Base-by-base conservation (phyloP, 2,329 filamentous ascomycete species). In the Xylariaceae sp. region DNA sequence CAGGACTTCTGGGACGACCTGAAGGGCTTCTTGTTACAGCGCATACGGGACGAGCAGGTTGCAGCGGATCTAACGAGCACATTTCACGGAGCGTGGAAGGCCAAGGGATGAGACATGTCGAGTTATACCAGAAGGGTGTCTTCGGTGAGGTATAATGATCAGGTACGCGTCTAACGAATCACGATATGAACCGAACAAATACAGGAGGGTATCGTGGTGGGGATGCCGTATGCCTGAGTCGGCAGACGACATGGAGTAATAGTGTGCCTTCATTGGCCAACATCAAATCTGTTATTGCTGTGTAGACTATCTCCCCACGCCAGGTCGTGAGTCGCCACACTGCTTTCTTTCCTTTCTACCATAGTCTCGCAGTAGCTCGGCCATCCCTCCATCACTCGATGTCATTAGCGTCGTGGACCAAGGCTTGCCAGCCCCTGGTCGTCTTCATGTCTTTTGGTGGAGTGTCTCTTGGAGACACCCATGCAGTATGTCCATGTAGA, bases 1-100 rank as follows among this genome's bases (percentile, higher is more conserved):
- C 81, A 86, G 6, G 83, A 79, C 48, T 99, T 99, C 65, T 99
- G 94, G 94, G 71, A 71, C 9, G 94, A 97, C 72, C 69, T 99
- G 55, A 83, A 83, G 64, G 87, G 81, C 0, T 97, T 92, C 68
- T 66, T 99, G 66, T 72, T 83, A 63, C 87, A 91, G 73, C 81
- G 89, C 66, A 71, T 96, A 60, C 83, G 86, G 68, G 87, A 95
- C 65, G 83, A 82, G 62, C 70, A 69, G 49, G 69, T 76, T 63
- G 88, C 86, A 1, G 80, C 81, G 58, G 80, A 83, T 60, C 67
- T 92, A 61, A 78, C 79, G 33, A 72, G 67, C 5, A 66, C 87
- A 18, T 96, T 96, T 64, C 86, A 80, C 68, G 73, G 73, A 40
- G 86, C 85, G 39, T 94, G 87, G 86, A 76, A 82, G 58, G 72